A percentile compares a stretch with the other conserved stretches of the same genome.
Evolutionary conservation across 768 basidiomycete genomes (phyloP).

Genomic region (Russula griseocarnosa): DNA sequence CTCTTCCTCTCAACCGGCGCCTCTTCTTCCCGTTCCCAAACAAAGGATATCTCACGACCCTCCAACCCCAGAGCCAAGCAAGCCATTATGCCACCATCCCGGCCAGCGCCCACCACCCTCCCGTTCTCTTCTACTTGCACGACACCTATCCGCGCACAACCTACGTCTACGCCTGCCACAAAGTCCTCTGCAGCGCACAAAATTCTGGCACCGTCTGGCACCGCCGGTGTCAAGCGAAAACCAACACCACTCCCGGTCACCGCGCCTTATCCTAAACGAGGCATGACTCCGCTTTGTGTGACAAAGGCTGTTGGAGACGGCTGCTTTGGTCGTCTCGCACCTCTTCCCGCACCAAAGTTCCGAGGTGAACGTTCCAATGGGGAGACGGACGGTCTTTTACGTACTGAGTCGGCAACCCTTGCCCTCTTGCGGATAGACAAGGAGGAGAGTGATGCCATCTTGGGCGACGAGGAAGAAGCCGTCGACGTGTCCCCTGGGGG

Average conservation of each 20-base stretch:
- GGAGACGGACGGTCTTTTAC: constrained; percentile 22
- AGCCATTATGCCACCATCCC: constrained; percentile 13
- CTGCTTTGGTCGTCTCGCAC: constrained; percentile 28
- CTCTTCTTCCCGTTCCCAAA: constrained; percentile 10
- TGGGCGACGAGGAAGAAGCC: constrained; percentile 50
- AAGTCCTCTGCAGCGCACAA: constrained; percentile 5
- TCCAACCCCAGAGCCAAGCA: constrained; percentile 11
- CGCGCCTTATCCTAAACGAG: constrained; percentile 26
- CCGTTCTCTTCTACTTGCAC: background rate
- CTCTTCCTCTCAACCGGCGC: constrained; percentile 23
- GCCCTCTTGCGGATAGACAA: constrained; percentile 26
- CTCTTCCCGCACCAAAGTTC: constrained; percentile 29
- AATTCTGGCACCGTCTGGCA: constrained; percentile 1
- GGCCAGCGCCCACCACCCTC: background rate
- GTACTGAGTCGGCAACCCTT: constrained; percentile 30
- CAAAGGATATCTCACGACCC: constrained; percentile 10
- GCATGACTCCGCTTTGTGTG: constrained; percentile 27
- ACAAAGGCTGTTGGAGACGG: constrained; percentile 24
- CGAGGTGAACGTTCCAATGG: constrained; percentile 16
- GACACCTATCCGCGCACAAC: background rate
- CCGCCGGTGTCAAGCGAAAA: constrained; percentile 27
- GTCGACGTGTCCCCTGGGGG: constrained; percentile 74
- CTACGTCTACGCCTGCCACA: constrained; percentile 2
- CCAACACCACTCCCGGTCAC: constrained; percentile 26
- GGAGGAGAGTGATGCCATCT: constrained; percentile 19